Evolutionary conservation across 192 early-diverging fungal genomes (phyloP), one percentile per base, ranked within the genome.

Genomic region (Backusella tuberculispora): DNA sequence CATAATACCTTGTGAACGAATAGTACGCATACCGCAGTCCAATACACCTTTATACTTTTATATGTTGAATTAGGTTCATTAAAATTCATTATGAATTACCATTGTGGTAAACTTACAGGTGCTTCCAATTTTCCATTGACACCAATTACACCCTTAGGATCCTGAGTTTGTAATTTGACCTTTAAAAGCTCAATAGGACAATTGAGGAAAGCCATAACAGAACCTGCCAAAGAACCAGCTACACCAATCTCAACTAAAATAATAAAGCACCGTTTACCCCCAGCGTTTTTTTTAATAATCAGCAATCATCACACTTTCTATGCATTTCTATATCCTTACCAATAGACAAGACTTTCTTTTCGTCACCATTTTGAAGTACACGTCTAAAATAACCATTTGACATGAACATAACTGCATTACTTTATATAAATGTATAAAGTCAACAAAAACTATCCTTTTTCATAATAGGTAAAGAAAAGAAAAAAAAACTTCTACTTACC

Each of bases 21-120:
- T 87, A 29, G 96, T 94, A 19, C 90, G 91, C 48, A 85, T 77
- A 50, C 91, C 94, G 37, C 95, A 96, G 86, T 97, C 94, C 73
- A 94, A 73, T 43, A 97, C 95, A 74, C 95, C 95, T 78, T 89
- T 95, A 90, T 96, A 99, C 85, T 92, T 66, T 47, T 12, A 13
- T 41, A 17, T 34, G 2, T 34, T 34, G 29, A 34, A 21, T 34
- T 29, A 72, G 15, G 13, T 43, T 5, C 6, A 19, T 24, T 46
- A 4, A 8, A 38, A 3, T 10, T 37, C 41, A 19, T 15, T 46
- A 47, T 19, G 46, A 21, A 48, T 19, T 17, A 7, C n/a, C 50
- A 53, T 60, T 60, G 21, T 26, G 0, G 3, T 21, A n/a, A 47
- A 80, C 79, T 80, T 71, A 80, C 79, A 38, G 79, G 70, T 13